phyloP scores from a whole-genome alignment of 2,329 filamentous ascomycete genomes.

The Ophiostoma piceae region DNA sequence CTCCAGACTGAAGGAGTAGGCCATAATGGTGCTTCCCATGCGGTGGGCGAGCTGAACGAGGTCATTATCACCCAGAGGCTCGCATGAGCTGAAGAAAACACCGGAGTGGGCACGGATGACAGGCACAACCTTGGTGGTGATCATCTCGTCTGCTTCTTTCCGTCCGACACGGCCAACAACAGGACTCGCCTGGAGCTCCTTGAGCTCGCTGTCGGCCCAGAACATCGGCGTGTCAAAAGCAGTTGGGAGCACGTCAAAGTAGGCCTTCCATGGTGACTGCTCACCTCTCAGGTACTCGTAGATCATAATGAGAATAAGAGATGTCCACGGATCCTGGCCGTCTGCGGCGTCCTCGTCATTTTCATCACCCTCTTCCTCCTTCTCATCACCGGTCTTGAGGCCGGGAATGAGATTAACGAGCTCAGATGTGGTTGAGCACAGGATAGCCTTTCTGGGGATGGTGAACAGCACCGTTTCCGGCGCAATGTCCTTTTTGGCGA shows the following conservation, averaged over 20 bases:
- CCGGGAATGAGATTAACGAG: constrained; percentile 53
- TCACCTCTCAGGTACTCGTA: constrained; percentile 61
- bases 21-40: constrained; percentile 87
- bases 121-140: constrained; percentile 51
- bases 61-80: constrained; percentile 39
- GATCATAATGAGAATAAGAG: constrained; percentile 70
- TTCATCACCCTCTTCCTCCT: constrained; percentile 34
- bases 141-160: constrained; percentile 63
- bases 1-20: constrained; percentile 72
- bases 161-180: constrained; percentile 73
- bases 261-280: constrained; percentile 67
- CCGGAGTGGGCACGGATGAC: constrained; percentile 42
- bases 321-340: constrained; percentile 45
- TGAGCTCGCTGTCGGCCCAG: constrained; percentile 67
- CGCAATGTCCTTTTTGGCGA: constrained; percentile 63
- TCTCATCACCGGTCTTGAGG: constrained; percentile 29
- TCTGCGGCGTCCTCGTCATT: constrained; percentile 39
- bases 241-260: constrained; percentile 67
- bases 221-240: constrained; percentile 86
- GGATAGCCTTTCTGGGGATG: constrained; percentile 65
- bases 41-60: constrained; percentile 58
- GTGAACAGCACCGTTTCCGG: constrained; percentile 75
- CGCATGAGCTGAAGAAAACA: constrained; percentile 42
- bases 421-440: constrained; percentile 67
- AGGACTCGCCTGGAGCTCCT: constrained; percentile 68